Evolutionary conservation across 2,329 filamentous ascomycete genomes (phyloP).

Genomic region (Pseudomassariella vexata): DNA sequence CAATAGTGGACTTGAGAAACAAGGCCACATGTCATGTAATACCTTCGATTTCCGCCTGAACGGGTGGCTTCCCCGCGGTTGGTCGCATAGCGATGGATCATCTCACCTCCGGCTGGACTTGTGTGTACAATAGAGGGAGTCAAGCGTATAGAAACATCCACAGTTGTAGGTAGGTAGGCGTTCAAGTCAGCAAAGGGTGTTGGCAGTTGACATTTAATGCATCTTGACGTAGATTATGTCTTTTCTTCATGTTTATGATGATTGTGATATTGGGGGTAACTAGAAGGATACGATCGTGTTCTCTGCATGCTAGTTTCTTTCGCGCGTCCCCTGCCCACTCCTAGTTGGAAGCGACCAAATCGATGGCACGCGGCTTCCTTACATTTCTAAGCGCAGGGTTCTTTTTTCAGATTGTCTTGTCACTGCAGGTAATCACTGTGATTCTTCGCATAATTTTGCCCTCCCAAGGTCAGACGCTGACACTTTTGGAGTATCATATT

Average conservation of each 20-base stretch:
- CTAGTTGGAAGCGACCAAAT: too few species aligned
- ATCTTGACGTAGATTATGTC: constrained; percentile 10
- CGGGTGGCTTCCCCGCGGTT: constrained; percentile 13
- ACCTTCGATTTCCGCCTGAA: constrained; percentile 13
- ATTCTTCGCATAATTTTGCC: too few species aligned
- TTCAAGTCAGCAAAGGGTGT: constrained; percentile 20
- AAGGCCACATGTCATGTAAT: constrained; percentile 10
- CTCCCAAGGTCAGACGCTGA: too few species aligned
- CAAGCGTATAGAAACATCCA: constrained; percentile 39
- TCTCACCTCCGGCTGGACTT: constrained; percentile 46
- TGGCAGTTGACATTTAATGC: constrained; percentile 19
- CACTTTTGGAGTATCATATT: too few species aligned
- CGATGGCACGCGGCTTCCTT: too few species aligned
- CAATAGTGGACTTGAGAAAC: constrained; percentile 19
- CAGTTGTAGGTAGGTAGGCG: constrained; percentile 24
- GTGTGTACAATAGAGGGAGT: constrained; percentile 46
- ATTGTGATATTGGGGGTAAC: not conserved
- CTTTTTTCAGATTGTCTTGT: too few species aligned
- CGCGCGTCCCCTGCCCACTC: too few species aligned
- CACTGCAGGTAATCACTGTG: too few species aligned
- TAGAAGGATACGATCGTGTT: too few species aligned
- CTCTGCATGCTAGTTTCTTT: too few species aligned
- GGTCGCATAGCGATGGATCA: constrained; percentile 39
- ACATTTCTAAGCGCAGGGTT: too few species aligned
- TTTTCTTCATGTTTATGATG: not conserved